phyloP scores from a whole-genome alignment of 2,329 filamentous ascomycete genomes.

The Boeremia lycopersici region DNA sequence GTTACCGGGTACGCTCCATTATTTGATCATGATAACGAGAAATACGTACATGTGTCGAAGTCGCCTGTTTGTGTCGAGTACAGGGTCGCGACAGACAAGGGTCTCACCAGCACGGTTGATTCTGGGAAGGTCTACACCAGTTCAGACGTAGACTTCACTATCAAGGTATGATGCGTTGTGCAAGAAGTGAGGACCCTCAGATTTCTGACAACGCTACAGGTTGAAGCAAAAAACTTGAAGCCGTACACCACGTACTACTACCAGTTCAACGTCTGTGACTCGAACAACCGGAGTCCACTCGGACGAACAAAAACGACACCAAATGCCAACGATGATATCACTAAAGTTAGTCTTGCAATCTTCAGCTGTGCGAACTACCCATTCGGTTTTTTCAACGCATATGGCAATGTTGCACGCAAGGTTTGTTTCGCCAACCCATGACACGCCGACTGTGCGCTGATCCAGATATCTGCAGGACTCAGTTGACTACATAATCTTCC shows the following conservation, averaged over 20 bases:
- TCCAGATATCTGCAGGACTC: conserved; percentile 26
- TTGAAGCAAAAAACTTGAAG: conserved; percentile 67
- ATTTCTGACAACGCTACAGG: conserved; percentile 46
- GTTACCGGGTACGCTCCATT: conserved; percentile 62
- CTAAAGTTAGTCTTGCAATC: conserved; percentile 67
- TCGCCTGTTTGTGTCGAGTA: conserved; percentile 72
- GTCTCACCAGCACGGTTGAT: conserved; percentile 57
- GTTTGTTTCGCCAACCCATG: conserved; percentile 39
- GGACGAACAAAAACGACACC: conserved; percentile 75
- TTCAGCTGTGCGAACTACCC: conserved; percentile 69
- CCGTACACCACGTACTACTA: conserved; percentile 73
- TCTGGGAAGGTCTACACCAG: conserved; percentile 70
- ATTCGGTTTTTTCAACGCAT: conserved; percentile 57
- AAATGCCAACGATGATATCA: conserved; percentile 59
- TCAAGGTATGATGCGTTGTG: conserved; percentile 59
- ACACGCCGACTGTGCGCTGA: neutral
- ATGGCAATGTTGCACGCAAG: conserved; percentile 49
- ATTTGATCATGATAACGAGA: conserved; percentile 60
- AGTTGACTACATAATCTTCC: conserved; percentile 49
- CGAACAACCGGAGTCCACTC: conserved; percentile 64
- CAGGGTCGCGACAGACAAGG: conserved; percentile 60
- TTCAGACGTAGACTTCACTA: conserved; percentile 76
- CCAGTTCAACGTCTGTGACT: conserved; percentile 71
- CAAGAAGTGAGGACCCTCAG: neutral
- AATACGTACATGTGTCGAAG: conserved; percentile 60